These are phyloP conservation scores for Saccharomycopsis phalli DNA, from an alignment of 1,139 yeast species.

Conservation along the genomic window DNA sequence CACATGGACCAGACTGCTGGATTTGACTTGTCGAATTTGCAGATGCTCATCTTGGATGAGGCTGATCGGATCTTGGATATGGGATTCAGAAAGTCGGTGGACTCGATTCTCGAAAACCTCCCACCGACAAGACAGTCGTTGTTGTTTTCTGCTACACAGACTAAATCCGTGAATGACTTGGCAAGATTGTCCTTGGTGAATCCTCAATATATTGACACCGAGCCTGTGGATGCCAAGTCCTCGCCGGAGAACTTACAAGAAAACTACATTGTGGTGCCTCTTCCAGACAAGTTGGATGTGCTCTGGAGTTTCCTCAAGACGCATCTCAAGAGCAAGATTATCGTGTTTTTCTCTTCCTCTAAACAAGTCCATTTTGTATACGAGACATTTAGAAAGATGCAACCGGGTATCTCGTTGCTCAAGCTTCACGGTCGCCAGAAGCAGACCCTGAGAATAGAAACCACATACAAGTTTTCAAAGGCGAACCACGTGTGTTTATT, in stretches of 20 bases:
- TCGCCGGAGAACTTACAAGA: constrained; percentile 86
- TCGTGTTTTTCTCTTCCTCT: constrained; percentile 86
- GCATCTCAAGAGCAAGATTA: constrained; percentile 74
- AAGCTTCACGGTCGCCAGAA: constrained; percentile 94
- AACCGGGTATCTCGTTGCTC: constrained; percentile 91
- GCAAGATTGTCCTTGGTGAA: constrained; percentile 80
- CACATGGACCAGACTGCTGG: constrained; percentile 93
- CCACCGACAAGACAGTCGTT: constrained; percentile 85
- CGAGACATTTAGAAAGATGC: constrained; percentile 83
- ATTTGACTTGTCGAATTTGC: constrained; percentile 69
- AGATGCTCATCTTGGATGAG: constrained; percentile 82
- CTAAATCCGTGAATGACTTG: constrained; percentile 76
- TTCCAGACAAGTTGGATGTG: constrained; percentile 76
- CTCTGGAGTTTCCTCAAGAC: constrained; percentile 86
- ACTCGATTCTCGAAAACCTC: constrained; percentile 72
- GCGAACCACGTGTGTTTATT: constrained; percentile 84
- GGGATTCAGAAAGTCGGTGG: constrained; percentile 90
- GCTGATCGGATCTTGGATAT: constrained; percentile 94
- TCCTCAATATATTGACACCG: constrained; percentile 56
- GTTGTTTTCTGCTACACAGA: constrained; percentile 87
- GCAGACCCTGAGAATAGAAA: constrained; percentile 86
- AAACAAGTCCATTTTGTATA: constrained; percentile 92
- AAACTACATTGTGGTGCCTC: constrained; percentile 59
- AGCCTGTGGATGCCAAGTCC: constrained; percentile 31
- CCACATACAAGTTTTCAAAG: constrained; percentile 74